Conservation (phyloP, 1,284 basidiomycete species). For the Jaminaea rosea region DNA sequence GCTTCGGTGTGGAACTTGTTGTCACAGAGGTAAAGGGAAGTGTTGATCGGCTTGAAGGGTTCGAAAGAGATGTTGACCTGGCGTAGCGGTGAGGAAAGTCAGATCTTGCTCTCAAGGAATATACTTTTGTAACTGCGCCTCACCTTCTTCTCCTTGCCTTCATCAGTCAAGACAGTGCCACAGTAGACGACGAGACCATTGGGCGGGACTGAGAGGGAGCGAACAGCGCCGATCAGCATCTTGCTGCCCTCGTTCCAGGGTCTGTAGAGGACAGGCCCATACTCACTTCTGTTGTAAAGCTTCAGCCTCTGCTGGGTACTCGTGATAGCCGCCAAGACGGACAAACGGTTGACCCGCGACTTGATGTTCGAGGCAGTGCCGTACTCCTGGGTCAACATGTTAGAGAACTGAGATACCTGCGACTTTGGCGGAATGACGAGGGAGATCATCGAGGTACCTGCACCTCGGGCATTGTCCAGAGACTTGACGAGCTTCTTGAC, state of each 20-base stretch:
- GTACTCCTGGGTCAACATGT: conserved; percentile 97
- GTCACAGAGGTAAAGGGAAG: conserved; percentile 89
- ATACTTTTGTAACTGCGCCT: too few relatives aligned
- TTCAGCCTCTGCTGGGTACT: conserved; percentile 98
- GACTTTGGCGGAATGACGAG: conserved; percentile 94
- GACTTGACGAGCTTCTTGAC: conserved; percentile 70
- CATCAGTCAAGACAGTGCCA: conserved; percentile 93
- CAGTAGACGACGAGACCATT: conserved; percentile 87
- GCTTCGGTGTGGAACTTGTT: conserved; percentile 99
- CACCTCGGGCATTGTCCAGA: conserved; percentile 49
- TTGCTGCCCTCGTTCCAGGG: too few relatives aligned
- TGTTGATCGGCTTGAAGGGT: conserved; percentile 89
- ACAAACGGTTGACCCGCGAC: conserved; percentile 94
- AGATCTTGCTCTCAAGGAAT: too few relatives aligned
- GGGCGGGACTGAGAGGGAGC: conserved; percentile 60
- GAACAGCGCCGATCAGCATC: too few relatives aligned
- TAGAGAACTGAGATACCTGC: conserved; percentile 86
- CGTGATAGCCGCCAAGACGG: conserved; percentile 93
- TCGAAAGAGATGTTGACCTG: conserved; percentile 79
- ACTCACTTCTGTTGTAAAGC: conserved; percentile 59
- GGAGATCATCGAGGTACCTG: conserved; percentile 98
- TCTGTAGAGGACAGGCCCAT: too few relatives aligned
- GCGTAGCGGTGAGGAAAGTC: too few relatives aligned
- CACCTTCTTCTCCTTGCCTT: conserved; percentile 94
- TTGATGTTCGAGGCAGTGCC: conserved; percentile 85